phyloP scores from a whole-genome alignment of 768 basidiomycete genomes.

The Naganishia randhawae region DNA sequence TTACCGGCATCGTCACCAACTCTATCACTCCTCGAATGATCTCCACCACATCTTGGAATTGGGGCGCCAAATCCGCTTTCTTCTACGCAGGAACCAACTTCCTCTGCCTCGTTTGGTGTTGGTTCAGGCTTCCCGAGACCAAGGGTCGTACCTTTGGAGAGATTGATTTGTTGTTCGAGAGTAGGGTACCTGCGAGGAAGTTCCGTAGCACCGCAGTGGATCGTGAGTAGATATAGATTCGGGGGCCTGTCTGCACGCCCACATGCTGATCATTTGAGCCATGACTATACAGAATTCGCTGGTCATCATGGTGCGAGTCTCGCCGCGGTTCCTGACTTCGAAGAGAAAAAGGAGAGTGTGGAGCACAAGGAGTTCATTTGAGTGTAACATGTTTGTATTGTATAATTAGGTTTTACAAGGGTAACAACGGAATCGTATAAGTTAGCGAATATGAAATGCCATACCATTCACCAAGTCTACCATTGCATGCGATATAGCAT shows the following conservation, averaged over 20 bases:
- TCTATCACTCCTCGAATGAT: slow-evolving; percentile 40
- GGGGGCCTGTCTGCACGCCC: background rate
- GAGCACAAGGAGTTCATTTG: slow-evolving; percentile 18
- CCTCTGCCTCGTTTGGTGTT: slow-evolving; percentile 26
- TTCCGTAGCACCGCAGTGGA: slow-evolving; percentile 37
- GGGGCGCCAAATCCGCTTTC: slow-evolving; percentile 39
- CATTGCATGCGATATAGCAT: no score
- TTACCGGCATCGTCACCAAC: slow-evolving; percentile 30
- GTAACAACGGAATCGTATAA: background rate
- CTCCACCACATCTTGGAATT: slow-evolving; percentile 36
- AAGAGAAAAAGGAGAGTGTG: slow-evolving; percentile 7
- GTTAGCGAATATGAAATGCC: background rate
- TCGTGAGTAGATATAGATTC: slow-evolving; percentile 16
- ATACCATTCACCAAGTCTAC: background rate
- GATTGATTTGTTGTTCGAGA: slow-evolving; percentile 44
- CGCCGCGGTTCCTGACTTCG: background rate
- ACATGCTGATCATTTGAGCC: background rate
- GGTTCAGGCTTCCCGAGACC: slow-evolving; percentile 33
- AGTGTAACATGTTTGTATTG: background rate
- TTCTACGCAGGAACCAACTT: slow-evolving; percentile 35
- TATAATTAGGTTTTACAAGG: background rate
- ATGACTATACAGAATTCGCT: background rate
- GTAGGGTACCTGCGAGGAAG: slow-evolving; percentile 40
- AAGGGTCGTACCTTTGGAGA: slow-evolving; percentile 34
- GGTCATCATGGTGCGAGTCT: background rate